Percentiles rank a stretch among this genome's conserved stretches.
Conservation (phyloP, 208 protist genomes). For the Leishmania amazonensis region DNA sequence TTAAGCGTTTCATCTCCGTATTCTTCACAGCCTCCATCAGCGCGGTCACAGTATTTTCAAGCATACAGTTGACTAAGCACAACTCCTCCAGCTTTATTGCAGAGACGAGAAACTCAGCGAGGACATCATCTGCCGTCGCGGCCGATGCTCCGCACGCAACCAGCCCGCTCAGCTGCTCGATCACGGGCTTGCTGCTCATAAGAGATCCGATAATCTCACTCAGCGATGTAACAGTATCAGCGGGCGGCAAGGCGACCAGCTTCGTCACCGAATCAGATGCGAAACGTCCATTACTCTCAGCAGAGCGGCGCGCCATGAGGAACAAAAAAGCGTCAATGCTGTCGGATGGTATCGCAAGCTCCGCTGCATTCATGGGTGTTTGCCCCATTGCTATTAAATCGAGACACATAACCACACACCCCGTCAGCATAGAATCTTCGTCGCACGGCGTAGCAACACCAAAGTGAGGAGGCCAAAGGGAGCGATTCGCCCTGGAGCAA, state of each 20-base stretch:
- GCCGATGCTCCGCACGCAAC: slow-evolving; percentile 8
- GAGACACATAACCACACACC: slow-evolving; percentile 4
- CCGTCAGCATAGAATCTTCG: background rate
- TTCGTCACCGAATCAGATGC: background rate
- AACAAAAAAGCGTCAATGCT: slow-evolving; percentile 18
- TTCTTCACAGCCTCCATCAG: slow-evolving; percentile 31
- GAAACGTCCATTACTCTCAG: background rate
- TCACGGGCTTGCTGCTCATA: slow-evolving; percentile 17
- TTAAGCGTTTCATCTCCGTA: slow-evolving; percentile 31
- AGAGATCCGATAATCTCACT: slow-evolving; percentile 14
- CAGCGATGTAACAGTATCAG: slow-evolving; percentile 9
- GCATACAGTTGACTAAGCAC: slow-evolving; percentile 10
- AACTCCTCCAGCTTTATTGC: slow-evolving; percentile 16
- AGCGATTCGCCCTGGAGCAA: slow-evolving; percentile 54
- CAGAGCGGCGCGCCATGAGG: slow-evolving; percentile 16
- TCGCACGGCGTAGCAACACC: slow-evolving; percentile 8
- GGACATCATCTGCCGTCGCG: background rate
- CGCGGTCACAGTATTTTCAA: slow-evolving; percentile 9
- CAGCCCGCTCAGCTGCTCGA: slow-evolving; percentile 1
- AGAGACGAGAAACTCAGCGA: background rate
- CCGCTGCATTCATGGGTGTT: background rate
- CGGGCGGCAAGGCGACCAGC: slow-evolving; percentile 13
- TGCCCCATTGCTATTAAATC: background rate
- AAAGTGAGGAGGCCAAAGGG: slow-evolving; percentile 36
- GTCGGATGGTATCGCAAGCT: slow-evolving; percentile 24